Evolutionary conservation across 2,329 filamentous ascomycete species (phyloP).

Genomic region (Onygena corvina): DNA sequence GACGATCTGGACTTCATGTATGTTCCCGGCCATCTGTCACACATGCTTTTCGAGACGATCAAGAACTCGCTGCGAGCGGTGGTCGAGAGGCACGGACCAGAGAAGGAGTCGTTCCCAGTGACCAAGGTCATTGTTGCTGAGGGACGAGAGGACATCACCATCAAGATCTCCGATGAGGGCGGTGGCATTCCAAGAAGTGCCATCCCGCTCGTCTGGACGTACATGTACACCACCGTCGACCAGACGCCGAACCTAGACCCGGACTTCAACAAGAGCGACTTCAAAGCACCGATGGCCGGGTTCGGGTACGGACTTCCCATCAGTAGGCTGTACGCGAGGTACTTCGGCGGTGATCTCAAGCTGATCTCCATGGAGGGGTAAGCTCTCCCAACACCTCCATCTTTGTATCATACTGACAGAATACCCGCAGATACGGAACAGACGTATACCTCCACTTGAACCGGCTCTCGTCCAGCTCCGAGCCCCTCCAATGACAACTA

Average conservation of each 20-base stretch:
- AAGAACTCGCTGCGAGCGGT: constrained; percentile 97
- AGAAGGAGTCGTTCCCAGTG: constrained; percentile 90
- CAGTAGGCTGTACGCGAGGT: constrained; percentile 82
- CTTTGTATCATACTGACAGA: constrained; percentile 14
- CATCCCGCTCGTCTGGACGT: constrained; percentile 98
- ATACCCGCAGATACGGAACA: constrained; percentile 65
- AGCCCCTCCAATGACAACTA: constrained; percentile 87
- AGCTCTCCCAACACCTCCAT: constrained; percentile 28
- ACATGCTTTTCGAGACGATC: constrained; percentile 98
- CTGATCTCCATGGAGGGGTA: constrained; percentile 99
- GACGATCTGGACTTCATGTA: constrained; percentile 98
- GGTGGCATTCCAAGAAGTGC: constrained; percentile 86
- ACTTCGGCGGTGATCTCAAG: constrained; percentile 95
- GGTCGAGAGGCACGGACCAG: constrained; percentile 85
- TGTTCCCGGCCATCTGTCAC: constrained; percentile 92
- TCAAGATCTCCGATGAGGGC: constrained; percentile 94
- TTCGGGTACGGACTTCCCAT: constrained; percentile 98
- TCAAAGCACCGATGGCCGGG: constrained; percentile 97
- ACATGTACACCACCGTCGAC: constrained; percentile 99
- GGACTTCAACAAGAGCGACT: constrained; percentile 97
- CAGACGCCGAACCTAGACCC: constrained; percentile 88
- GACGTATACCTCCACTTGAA: constrained; percentile 98
- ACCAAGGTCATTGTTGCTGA: constrained; percentile 97
- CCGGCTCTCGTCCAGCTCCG: constrained; percentile 83
- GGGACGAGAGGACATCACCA: constrained; percentile 96